Evolutionary conservation across 306 rosid genomes (phyloP).

Genomic region (Vigna unguiculata): DNA sequence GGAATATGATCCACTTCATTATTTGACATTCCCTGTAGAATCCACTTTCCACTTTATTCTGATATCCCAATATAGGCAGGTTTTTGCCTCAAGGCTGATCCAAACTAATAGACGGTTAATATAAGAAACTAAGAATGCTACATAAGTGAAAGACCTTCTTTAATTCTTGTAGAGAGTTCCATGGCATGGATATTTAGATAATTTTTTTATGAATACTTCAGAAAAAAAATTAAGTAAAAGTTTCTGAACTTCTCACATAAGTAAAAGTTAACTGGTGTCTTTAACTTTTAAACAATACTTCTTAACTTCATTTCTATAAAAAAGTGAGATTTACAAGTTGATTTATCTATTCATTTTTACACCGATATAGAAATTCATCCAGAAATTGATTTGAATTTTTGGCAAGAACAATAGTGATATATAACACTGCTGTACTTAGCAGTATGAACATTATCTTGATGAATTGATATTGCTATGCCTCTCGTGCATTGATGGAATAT

Average conservation of each 20-base stretch:
- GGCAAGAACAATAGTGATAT: not conserved
- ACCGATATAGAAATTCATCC: not conserved
- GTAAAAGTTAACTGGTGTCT: not conserved
- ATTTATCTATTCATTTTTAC: not conserved
- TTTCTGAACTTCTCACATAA: not conserved
- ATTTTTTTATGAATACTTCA: not conserved
- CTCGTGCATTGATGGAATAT: constrained; percentile 41
- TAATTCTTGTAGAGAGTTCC: not conserved
- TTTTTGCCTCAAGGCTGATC: constrained; percentile 46
- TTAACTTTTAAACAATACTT: not conserved
- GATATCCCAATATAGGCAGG: constrained; percentile 38
- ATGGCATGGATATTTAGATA: not conserved
- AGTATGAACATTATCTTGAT: constrained; percentile 12
- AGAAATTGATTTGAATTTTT: constrained; percentile 11
- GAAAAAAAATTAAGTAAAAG: no score
- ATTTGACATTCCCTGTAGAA: constrained; percentile 51
- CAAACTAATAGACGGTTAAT: constrained; percentile 20
- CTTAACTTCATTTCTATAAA: not conserved
- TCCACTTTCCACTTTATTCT: constrained; percentile 54
- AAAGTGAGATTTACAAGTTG: not conserved
- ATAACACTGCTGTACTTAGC: not conserved
- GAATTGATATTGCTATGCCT: constrained; percentile 19
- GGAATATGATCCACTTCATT: constrained; percentile 42
- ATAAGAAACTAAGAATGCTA: no score
- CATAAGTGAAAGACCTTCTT: no score